phyloP scores from a whole-genome alignment of 208 protist species.

The Leishmania major region DNA sequence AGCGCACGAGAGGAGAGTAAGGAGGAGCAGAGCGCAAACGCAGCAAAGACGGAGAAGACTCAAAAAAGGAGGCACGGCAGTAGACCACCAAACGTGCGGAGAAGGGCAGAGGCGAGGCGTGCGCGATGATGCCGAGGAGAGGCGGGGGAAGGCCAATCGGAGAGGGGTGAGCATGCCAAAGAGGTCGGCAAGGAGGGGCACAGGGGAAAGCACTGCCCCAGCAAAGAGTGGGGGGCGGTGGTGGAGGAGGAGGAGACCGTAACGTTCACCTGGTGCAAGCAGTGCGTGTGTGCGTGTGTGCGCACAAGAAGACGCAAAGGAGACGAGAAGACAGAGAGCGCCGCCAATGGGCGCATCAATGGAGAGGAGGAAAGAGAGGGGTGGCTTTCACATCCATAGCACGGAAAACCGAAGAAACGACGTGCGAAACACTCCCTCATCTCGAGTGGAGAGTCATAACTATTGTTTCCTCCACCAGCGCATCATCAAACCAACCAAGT shows the following conservation, averaged over 20 bases:
- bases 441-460: too few species aligned
- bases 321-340: constrained; percentile 1
- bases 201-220: neutral
- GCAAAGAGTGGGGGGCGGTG: neutral
- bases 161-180: neutral
- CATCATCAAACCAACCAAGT: neutral
- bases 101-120: neutral
- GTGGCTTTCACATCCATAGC: too few species aligned
- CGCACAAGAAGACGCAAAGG: neutral
- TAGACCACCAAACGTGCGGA: neutral
- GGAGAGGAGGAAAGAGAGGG: neutral
- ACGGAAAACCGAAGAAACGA: too few species aligned
- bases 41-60: neutral
- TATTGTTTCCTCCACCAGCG: too few species aligned
- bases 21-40: neutral
- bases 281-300: neutral
- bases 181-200: neutral
- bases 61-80: neutral
- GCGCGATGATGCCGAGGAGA: too few species aligned
- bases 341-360: neutral
- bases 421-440: too few species aligned
- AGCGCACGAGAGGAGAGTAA: neutral
- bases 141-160: too few species aligned
- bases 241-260: neutral
- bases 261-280: neutral